Conservation (phyloP, 306 rosid genomes). For the Casuarina cunninghamiana region DNA sequence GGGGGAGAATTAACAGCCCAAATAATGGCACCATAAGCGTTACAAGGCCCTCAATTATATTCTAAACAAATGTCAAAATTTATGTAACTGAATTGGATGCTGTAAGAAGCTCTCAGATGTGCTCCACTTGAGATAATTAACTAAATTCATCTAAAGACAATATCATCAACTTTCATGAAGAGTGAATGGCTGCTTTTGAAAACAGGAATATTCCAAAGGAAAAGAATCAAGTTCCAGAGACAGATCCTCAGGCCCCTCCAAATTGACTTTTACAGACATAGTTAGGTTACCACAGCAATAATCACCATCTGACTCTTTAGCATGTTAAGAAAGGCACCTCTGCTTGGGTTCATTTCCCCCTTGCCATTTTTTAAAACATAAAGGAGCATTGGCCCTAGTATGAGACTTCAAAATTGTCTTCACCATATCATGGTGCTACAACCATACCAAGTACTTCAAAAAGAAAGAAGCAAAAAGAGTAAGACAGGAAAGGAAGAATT, state of each 20-base stretch:
- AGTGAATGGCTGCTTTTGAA: background rate
- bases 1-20: background rate
- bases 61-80: background rate
- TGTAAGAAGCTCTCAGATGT: background rate
- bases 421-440: too few species aligned
- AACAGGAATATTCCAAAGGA: background rate
- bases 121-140: background rate
- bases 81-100: background rate
- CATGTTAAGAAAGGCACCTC: background rate
- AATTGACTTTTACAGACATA: too few species aligned
- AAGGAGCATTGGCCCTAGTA: background rate
- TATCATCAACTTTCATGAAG: background rate
- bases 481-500: too few species aligned
- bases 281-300: too few species aligned
- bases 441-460: too few species aligned
- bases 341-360: too few species aligned
- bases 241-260: too few species aligned
- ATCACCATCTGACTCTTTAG: background rate
- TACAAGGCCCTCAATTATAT: background rate
- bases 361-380: background rate
- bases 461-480: too few species aligned
- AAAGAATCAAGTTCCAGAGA: background rate
- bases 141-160: background rate
- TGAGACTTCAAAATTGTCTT: too few species aligned
- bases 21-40: background rate